Base-by-base conservation (phyloP, 169 alveolate species). In the Eimeria acervulina region DNA sequence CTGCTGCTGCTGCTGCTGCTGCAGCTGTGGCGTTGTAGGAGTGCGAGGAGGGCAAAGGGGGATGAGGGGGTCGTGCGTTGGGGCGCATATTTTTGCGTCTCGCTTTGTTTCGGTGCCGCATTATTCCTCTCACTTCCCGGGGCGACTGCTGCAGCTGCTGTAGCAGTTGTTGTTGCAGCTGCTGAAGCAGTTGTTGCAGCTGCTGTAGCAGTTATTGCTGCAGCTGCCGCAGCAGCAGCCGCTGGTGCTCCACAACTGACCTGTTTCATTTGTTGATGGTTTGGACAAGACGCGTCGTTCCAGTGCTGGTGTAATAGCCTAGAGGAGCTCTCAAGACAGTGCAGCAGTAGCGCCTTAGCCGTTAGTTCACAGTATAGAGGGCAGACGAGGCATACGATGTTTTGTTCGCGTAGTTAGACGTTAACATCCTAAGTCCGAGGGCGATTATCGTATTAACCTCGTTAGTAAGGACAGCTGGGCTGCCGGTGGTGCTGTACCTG, bases 181-280 rank as follows among this genome's bases (percentile, higher is more conserved):
- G 83, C 83, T 31, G 47, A 28, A 2, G 84, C 84, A 17, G 84
- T 38, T 5, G 52, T 52, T 0, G 84, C 84, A 4, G 47, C 0
- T 63, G 74, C 74, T 63, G 55, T 12, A 7, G 55, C n/a, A n/a
- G n/a, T 26, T 68, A 6, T 13, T 31, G 80, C 44, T 23, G 80
- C 84, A 2, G 84, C 83, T 33, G 83, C 83, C 12, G 47, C 52
- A 2, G 84, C 84, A 17, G 84, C 21, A 19, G 52, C 84, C 0
- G 84, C 84, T 31, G 47, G 7, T 63, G 74, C 74, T 63, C 38
- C 74, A 26, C 74, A 63, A n/a, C 74, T 26, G 74, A 63, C 74
- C 74, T 21, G 74, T 63, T 63, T 63, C 74, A 63, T 63, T 63
- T n/a, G 74, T 63, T 63, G 74, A 63, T 63, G 74, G 74, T 63